phyloP scores from a whole-genome alignment of 805 yeast species.

The Saccharomycopsis selenospora region DNA sequence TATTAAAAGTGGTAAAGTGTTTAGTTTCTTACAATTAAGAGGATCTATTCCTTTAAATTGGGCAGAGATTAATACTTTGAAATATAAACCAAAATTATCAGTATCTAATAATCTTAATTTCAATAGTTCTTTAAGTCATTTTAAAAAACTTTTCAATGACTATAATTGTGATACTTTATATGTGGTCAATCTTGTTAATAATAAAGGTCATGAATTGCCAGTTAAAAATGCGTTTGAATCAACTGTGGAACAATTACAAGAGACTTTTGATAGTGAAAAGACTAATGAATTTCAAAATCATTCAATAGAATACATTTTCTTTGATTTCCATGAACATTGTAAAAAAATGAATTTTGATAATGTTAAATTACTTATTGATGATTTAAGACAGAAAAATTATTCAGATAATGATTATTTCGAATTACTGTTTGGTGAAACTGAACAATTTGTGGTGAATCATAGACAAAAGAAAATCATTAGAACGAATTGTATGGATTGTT shows the following conservation, averaged over 20 bases:
- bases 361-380: slow-evolving; percentile 68
- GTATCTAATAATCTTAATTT: slow-evolving; percentile 48
- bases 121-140: slow-evolving; percentile 71
- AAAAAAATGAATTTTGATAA: slow-evolving; percentile 90
- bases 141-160: slow-evolving; percentile 47
- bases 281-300: neutral
- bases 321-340: slow-evolving; percentile 97
- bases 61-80: slow-evolving; percentile 88
- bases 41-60: slow-evolving; percentile 96
- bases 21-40: slow-evolving; percentile 74
- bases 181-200: slow-evolving; percentile 86
- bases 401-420: slow-evolving; percentile 61
- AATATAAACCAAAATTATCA: slow-evolving; percentile 76
- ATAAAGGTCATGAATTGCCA: slow-evolving; percentile 84
- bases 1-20: slow-evolving; percentile 26
- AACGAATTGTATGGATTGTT: slow-evolving; percentile 97
- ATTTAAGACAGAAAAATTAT: slow-evolving; percentile 54
- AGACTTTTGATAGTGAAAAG: neutral
- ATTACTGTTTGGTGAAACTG: neutral
- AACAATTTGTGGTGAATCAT: neutral
- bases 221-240: slow-evolving; percentile 79
- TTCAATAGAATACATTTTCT: slow-evolving; percentile 65
- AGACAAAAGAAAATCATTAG: slow-evolving; percentile 29
- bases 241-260: slow-evolving; percentile 40
- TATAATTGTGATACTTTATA: slow-evolving; percentile 75